A percentile compares a stretch with the other conserved stretches of the same genome.
Evolutionary conservation across 805 yeast species (phyloP).

Genomic region (Candida multigemmis): DNA sequence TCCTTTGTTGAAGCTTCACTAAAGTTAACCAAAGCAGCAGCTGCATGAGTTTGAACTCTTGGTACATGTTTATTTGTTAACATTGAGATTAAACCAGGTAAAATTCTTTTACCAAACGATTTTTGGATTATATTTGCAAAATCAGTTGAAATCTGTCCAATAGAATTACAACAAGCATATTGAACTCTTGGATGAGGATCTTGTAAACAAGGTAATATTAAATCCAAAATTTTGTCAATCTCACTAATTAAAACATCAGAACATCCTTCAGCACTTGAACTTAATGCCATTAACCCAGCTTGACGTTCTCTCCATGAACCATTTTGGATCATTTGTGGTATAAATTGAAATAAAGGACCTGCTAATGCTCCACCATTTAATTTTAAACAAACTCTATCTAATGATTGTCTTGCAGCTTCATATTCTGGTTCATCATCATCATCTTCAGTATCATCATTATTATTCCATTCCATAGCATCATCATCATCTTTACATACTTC

Average conservation of each 20-base stretch:
- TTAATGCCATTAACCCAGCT: slow-evolving; percentile 93
- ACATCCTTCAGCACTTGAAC: slow-evolving; percentile 97
- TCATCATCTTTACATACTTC: slow-evolving; percentile 88
- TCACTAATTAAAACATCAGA: slow-evolving; percentile 78
- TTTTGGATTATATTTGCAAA: slow-evolving; percentile 85
- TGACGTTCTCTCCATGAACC: slow-evolving; percentile 89
- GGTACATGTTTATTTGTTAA: slow-evolving; percentile 68
- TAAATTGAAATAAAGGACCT: slow-evolving; percentile 74
- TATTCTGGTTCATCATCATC: slow-evolving; percentile 78
- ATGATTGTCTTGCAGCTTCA: slow-evolving; percentile 88
- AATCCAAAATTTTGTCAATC: slow-evolving; percentile 70
- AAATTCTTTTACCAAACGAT: slow-evolving; percentile 65
- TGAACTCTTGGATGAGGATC: slow-evolving; percentile 94
- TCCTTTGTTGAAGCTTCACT: slow-evolving; percentile 87
- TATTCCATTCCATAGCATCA: slow-evolving; percentile 82
- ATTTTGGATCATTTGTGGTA: slow-evolving; percentile 76
- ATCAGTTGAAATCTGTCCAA: slow-evolving; percentile 96
- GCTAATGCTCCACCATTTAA: slow-evolving; percentile 80
- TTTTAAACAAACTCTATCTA: slow-evolving; percentile 81
- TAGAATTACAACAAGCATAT: slow-evolving; percentile 92
- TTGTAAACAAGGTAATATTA: slow-evolving; percentile 75
- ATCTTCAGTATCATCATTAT: slow-evolving; percentile 65
- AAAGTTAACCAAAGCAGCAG: slow-evolving; percentile 95
- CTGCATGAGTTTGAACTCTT: slow-evolving; percentile 96
- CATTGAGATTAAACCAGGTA: slow-evolving; percentile 84